A percentile compares a stretch with the other conserved stretches of the same genome.
Conservation (phyloP, 2,329 filamentous ascomycete species). For the Leptographium wingfieldii region DNA sequence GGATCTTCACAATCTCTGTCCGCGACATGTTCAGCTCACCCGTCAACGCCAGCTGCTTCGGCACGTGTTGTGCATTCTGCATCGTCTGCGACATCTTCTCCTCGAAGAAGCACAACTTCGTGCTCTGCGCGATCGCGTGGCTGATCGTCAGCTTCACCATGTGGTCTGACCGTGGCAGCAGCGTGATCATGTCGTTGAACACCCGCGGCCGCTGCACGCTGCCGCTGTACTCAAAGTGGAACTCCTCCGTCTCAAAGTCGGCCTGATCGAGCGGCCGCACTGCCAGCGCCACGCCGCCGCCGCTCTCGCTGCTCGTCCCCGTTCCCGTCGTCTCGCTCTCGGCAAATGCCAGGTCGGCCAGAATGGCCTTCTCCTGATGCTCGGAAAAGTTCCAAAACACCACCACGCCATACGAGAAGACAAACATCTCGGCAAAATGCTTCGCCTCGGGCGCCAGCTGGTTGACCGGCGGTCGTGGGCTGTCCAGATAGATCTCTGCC, state of each 20-base stretch:
- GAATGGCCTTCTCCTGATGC: slow-evolving; percentile 87
- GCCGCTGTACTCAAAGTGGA: slow-evolving; percentile 93
- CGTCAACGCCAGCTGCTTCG: slow-evolving; percentile 76
- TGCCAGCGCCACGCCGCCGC: slow-evolving; percentile 50
- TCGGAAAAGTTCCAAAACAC: slow-evolving; percentile 99
- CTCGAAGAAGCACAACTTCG: slow-evolving; percentile 91
- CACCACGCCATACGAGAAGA: slow-evolving; percentile 93
- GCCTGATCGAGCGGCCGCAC: slow-evolving; percentile 71
- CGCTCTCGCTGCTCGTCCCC: background rate
- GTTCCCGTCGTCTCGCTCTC: slow-evolving; percentile 35
- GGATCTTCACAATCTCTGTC: slow-evolving; percentile 81
- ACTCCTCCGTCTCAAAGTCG: slow-evolving; percentile 95
- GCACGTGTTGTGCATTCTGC: slow-evolving; percentile 83
- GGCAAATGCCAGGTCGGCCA: slow-evolving; percentile 88
- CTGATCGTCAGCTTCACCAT: slow-evolving; percentile 99
- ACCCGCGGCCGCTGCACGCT: slow-evolving; percentile 78
- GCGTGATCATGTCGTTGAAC: slow-evolving; percentile 98
- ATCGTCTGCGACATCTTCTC: slow-evolving; percentile 93
- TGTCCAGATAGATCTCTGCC: background rate
- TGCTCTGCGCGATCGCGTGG: slow-evolving; percentile 94
- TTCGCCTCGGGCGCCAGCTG: slow-evolving; percentile 59
- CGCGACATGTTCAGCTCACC: slow-evolving; percentile 85
- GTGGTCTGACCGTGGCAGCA: slow-evolving; percentile 80
- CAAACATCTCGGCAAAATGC: slow-evolving; percentile 86
- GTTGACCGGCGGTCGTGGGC: slow-evolving; percentile 27